Evolutionary conservation across 345 rosid genomes (phyloP).

Genomic region (Noccaea caerulescens): DNA sequence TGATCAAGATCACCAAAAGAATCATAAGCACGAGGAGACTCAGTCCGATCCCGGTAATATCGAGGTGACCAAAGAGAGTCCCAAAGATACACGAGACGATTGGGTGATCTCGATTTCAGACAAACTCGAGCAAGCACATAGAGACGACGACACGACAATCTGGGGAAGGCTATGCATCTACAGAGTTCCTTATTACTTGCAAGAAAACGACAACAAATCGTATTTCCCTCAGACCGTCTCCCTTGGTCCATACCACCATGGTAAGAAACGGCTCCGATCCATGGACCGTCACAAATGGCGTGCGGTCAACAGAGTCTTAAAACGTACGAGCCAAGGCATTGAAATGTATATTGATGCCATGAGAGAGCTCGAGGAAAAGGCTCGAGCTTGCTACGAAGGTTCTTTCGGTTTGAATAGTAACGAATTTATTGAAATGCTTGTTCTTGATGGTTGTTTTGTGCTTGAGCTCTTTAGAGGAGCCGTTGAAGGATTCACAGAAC

Average conservation of each 20-base stretch:
- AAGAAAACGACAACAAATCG: slow-evolving; percentile 73
- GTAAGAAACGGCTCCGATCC: slow-evolving; percentile 64
- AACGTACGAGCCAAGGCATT: slow-evolving; percentile 62
- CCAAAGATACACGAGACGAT: slow-evolving; percentile 50
- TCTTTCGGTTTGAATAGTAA: slow-evolving; percentile 58
- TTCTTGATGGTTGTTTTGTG: slow-evolving; percentile 82
- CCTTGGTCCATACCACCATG: slow-evolving; percentile 83
- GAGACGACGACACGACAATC: slow-evolving; percentile 60
- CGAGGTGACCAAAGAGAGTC: slow-evolving; percentile 39
- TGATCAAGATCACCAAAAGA: slow-evolving; percentile 30
- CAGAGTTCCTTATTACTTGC: slow-evolving; percentile 41
- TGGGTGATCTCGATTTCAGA: slow-evolving; percentile 74
- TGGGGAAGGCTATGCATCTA: slow-evolving; percentile 60
- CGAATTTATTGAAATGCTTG: slow-evolving; percentile 84
- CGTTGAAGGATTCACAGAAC: slow-evolving; percentile 65
- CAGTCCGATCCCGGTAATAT: slow-evolving; percentile 43
- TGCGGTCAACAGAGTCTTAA: slow-evolving; percentile 62
- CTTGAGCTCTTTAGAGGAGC: slow-evolving; percentile 80
- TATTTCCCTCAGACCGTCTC: slow-evolving; percentile 80
- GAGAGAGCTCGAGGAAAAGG: slow-evolving; percentile 70
- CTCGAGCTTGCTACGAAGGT: slow-evolving; percentile 75
- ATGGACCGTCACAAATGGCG: slow-evolving; percentile 93
- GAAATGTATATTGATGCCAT: slow-evolving; percentile 60
- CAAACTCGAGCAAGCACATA: slow-evolving; percentile 62
- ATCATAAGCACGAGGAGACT: slow-evolving; percentile 39